Evolutionary conservation across 352 stramenopile genomes (phyloP), one percentile per base, ranked within the genome.

Genomic region (Globisporangium echinulatum): DNA sequence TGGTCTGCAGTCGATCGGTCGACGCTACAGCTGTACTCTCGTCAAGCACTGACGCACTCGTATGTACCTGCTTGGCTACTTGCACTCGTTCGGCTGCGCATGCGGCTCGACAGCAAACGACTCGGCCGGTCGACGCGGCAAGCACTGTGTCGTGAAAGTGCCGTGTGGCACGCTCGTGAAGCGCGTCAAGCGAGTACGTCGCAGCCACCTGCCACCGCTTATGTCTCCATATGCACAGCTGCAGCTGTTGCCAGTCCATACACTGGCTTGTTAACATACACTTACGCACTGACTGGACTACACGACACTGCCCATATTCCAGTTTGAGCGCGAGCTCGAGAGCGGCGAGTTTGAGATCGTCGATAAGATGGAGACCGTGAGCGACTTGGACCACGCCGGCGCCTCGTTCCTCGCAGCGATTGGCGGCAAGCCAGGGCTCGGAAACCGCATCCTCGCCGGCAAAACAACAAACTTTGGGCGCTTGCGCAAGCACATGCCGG

Each of bases 121-220:
- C 58, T 61, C 80, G 25, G 83, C 85, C 13, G 85, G 85, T 10
- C 80, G 76, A 15, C 72, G 82, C 58, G 88, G 88, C 59, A 94
- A 93, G 59, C 71, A 95, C 63, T 80, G 82, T 49, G 58, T 84
- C 10, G 72, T 97, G 9, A 87, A 88, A 57, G 85, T 97, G 14
- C 88, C 88, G 2, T 88, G 82, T 17, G 88, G 88, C 25, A 97
- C 88, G 19, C 75, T 94, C 42, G 71, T 97, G 47, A 94, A 96
- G 77, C 77, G 86, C 37, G 82, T 96, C 17, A 79, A 93, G 37
- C 85, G 84, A 19, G 75, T 88, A 72, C 47, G 75, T 70, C 8
- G 25, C 10, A 13, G 5, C 48, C 19, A 55, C 10, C 6, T 17
- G 33, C 13, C 10, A 59, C 25, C 48, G 2, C 57, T 9, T 47